These are phyloP conservation scores for Thuja plicata DNA, from an alignment of 83 land plant species.

Conservation along the genomic window DNA sequence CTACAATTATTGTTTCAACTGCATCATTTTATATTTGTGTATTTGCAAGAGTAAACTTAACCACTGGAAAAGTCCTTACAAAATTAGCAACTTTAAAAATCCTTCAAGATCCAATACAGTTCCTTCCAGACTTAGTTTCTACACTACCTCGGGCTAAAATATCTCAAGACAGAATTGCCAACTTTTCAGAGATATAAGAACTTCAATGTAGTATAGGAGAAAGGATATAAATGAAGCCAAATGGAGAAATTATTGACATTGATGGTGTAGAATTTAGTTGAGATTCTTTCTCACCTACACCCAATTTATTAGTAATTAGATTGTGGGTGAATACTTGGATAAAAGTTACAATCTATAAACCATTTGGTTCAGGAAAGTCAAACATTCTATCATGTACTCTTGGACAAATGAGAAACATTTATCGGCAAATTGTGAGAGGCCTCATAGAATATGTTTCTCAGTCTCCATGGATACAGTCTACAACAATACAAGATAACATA, in stretches of 20 bases:
- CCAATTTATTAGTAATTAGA: conserved; percentile 9
- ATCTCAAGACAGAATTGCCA: conserved; percentile 51
- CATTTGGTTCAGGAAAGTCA: conserved; percentile 42
- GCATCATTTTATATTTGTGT: too few species aligned
- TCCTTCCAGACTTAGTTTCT: conserved; percentile 69
- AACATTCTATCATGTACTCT: conserved; percentile 33
- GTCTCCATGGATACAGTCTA: conserved; percentile 42
- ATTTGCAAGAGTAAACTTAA: too few species aligned
- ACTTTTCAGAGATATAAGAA: conserved; percentile 22
- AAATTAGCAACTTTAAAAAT: conserved; percentile 62
- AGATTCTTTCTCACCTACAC: background rate
- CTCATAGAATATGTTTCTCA: conserved; percentile 42
- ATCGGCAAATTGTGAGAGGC: conserved; percentile 32
- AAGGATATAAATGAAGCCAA: background rate
- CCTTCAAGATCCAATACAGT: conserved; percentile 78
- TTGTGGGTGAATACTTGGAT: conserved; percentile 16
- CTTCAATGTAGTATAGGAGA: too few species aligned
- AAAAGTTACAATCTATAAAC: conserved; percentile 28
- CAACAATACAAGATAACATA: conserved; percentile 39
- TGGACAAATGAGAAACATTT: conserved; percentile 36
- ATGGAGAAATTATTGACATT: background rate
- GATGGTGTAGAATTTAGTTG: conserved; percentile 18
- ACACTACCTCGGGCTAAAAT: conserved; percentile 75
- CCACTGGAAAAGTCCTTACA: too few species aligned
- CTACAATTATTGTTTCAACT: too few species aligned